Evolutionary conservation across 2,329 filamentous ascomycete genomes (phyloP), one percentile per base, ranked within the genome.

Genomic region (Colletotrichum tabaci): DNA sequence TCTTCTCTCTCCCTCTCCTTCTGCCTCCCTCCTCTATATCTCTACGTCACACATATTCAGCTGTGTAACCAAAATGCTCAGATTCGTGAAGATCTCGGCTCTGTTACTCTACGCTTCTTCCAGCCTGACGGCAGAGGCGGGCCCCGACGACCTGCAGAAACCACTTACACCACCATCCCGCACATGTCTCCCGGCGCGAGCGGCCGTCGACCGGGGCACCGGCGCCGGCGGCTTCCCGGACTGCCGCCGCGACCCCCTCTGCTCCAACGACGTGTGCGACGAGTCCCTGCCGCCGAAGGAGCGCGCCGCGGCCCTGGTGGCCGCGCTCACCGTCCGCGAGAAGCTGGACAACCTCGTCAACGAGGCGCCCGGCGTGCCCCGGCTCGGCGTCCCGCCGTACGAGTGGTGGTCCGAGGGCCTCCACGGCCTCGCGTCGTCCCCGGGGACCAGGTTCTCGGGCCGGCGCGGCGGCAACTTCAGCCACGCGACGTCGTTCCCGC

Each of bases 401-500:
- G 82, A 88, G 74, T 90, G 89, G 83, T 91, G 89, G 88, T 87
- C 84, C 55, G 89, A 90, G 78, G 90, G 87, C 1, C 84, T 92
- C 0, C 91, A 92, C 75, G 91, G 91, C 1, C 82, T 93, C 0
- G 90, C 87, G 4, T 77, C 74, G 4, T 85, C 84, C 23, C 87
- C 86, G 0, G 90, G 89, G 0, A 88, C 91, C 0, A 89, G 86
- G 10, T 76, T 77, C 13, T 30, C 30, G 30, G 30, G 82, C 83
- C 6, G 84, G 84, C 0, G 88, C 0, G 88, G 7, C 82, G 87
- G 87, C 2, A 80, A 87, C 13, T 93, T 86, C 77, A 87, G 84
- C 73, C 88, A 87, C 76, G 88, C 91, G 0, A 93, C 91, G 0
- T 90, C 88, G 0, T 93, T 93, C 76, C 90, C 91, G 0, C 87